A percentile compares a stretch with the other conserved stretches of the same genome.
phyloP scores from a whole-genome alignment of 1,284 basidiomycete species.

The Marasmius oreades region DNA sequence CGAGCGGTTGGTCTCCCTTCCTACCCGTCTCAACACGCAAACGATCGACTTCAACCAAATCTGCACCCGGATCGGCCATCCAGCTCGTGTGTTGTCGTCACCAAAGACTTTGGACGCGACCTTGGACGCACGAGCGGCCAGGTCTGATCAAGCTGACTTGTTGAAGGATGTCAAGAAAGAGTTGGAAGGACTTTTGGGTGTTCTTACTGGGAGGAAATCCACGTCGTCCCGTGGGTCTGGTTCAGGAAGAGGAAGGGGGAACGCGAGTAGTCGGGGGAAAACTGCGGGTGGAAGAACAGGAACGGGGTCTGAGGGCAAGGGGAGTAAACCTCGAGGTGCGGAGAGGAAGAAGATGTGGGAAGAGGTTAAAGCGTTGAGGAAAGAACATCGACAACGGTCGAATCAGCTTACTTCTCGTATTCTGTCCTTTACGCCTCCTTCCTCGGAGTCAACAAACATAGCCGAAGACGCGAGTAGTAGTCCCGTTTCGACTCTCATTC shows the following conservation, averaged over 20 bases:
- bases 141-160: constrained; percentile 78
- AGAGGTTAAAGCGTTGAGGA: constrained; percentile 85
- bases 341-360: constrained; percentile 91
- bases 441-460: too few relatives aligned
- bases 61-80: constrained; percentile 82
- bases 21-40: constrained; percentile 38
- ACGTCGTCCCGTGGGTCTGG: constrained; percentile 19
- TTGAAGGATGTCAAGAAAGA: constrained; percentile 86
- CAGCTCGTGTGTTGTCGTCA: constrained; percentile 83
- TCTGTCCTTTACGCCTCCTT: constrained; percentile 47
- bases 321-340: constrained; percentile 57
- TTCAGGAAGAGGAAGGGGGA: background rate
- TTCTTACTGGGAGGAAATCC: constrained; percentile 77
- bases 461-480: constrained; percentile 66
- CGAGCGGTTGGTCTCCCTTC: constrained; percentile 71
- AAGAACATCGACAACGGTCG: constrained; percentile 62
- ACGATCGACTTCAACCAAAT: constrained; percentile 47
- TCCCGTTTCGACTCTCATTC: constrained; percentile 79
- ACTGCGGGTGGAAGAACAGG: constrained; percentile 22
- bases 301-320: constrained; percentile 46
- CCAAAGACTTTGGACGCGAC: constrained; percentile 73
- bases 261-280: constrained; percentile 44
- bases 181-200: constrained; percentile 63
- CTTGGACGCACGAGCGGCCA: constrained; percentile 81
- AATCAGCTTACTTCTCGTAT: constrained; percentile 1